Base-by-base conservation (phyloP, 805 yeast genomes). In the Candida xiaguanensis region DNA sequence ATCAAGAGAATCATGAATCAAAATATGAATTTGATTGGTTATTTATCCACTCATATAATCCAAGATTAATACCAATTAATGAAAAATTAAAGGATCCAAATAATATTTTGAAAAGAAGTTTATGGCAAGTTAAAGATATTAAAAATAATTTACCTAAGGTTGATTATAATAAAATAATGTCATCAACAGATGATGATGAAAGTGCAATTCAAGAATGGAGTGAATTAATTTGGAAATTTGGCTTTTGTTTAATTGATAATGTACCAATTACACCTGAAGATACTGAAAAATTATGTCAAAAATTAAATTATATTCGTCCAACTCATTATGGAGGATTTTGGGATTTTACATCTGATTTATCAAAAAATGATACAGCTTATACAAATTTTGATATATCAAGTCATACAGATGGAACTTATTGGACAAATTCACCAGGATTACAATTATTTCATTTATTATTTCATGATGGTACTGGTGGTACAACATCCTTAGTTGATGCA, bases 321-420 rank as follows among this genome's bases (percentile, higher is more conserved):
- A 82, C 89, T 2, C 89, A 82, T 53, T 82, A 82, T 48, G 88
- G 87, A n/a, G 87, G 85, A 1, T 81, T 82, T 59, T 82, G 88
- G 87, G 86, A 80, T 53, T 82, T 82, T 57, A 82, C 88, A 8
- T 71, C 85, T 4, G 85, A 82, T 50, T 62, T 82, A 50, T 70
- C 80, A 33, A 78, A 75, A 61, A 75, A 77, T 42, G 89, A 82
- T 51, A 80, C 85, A 3, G 89, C 89, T 3, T 82, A 82, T 54
- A 81, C 87, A 12, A 78, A 80, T 50, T 65, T 80, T 40, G 82
- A 77, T 45, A 76, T 82, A 36, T 75, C 76, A 6, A 60, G 75
- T 8, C 89, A 82, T 50, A 81, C 87, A 2, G 88, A 82, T 55
- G 88, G 88, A 4, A 82, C 87, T 1, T 82, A 82, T 52, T 82